Evolutionary conservation across 2,329 filamentous ascomycete species (phyloP).

Genomic region (Fusarium chuoi): DNA sequence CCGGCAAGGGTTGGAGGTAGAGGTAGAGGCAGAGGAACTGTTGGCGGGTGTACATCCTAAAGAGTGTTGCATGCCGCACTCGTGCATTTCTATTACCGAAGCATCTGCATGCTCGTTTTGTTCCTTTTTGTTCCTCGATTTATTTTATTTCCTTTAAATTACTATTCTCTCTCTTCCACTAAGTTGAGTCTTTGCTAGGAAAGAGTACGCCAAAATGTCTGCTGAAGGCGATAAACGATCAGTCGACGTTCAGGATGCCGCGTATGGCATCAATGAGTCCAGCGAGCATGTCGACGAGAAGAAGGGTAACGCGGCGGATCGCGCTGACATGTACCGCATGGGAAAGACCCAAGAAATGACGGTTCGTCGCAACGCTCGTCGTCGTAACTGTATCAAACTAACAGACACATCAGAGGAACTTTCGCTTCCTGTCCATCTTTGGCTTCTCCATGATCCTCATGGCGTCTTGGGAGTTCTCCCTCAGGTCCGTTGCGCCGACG

Average conservation of each 20-base stretch:
- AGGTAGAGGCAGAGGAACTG: neutral
- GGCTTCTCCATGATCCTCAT: constrained; percentile 59
- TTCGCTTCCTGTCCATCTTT: constrained; percentile 58
- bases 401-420: constrained; percentile 50
- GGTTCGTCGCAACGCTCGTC: neutral
- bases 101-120: neutral
- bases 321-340: constrained; percentile 41
- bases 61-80: constrained; percentile 1
- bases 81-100: constrained; percentile 25
- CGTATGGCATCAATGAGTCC: neutral
- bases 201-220: constrained; percentile 18
- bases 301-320: constrained; percentile 34
- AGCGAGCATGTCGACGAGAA: constrained; percentile 29
- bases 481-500: constrained; percentile 43
- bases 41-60: neutral
- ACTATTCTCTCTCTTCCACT: neutral
- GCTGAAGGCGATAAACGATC: constrained; percentile 19
- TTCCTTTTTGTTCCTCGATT: neutral
- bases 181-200: neutral
- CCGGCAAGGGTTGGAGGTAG: neutral
- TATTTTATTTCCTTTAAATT: neutral
- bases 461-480: constrained; percentile 56
- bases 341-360: constrained; percentile 39
- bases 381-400: neutral
- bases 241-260: neutral